Percentiles rank a stretch among this genome's conserved stretches.
phyloP scores from a whole-genome alignment of 441 rosid species.

The Pelargonium fulgidum region DNA sequence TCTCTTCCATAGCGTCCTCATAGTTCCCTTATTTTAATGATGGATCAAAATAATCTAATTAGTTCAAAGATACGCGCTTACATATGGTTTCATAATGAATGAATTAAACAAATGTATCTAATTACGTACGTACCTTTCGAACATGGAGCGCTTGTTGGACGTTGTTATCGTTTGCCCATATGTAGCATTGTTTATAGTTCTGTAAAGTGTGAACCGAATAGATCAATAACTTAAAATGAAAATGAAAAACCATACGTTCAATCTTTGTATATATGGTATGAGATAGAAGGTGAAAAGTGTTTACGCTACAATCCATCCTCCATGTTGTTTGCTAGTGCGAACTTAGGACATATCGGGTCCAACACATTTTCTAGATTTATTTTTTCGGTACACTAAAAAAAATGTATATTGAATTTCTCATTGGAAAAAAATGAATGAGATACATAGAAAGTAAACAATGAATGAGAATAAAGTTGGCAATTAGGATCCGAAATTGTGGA shows the following conservation, averaged over 20 bases:
- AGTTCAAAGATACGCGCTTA: too few relatives aligned
- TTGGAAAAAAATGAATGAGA: neutral
- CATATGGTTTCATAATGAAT: too few relatives aligned
- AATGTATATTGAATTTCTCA: too few relatives aligned
- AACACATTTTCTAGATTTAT: conserved; percentile 16
- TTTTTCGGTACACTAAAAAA: conserved; percentile 20
- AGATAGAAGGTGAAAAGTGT: neutral
- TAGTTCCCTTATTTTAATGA: conserved; percentile 14
- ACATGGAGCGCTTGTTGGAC: conserved; percentile 25
- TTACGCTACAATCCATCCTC: conserved; percentile 23
- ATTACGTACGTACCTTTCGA: conserved; percentile 13
- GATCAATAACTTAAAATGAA: neutral
- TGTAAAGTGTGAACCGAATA: neutral
- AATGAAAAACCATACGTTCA: too few relatives aligned
- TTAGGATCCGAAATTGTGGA: too few relatives aligned
- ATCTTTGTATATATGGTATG: neutral
- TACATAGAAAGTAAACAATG: neutral
- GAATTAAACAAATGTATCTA: neutral
- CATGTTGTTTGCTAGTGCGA: neutral
- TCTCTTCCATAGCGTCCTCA: conserved; percentile 20
- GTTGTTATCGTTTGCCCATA: conserved; percentile 22
- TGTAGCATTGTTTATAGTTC: conserved; percentile 21
- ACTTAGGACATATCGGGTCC: conserved; percentile 20
- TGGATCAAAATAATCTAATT: too few relatives aligned
- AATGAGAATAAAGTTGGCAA: too few relatives aligned